Base-by-base conservation (phyloP, 2,329 filamentous ascomycete genomes). In the Clonostachys chloroleuca region DNA sequence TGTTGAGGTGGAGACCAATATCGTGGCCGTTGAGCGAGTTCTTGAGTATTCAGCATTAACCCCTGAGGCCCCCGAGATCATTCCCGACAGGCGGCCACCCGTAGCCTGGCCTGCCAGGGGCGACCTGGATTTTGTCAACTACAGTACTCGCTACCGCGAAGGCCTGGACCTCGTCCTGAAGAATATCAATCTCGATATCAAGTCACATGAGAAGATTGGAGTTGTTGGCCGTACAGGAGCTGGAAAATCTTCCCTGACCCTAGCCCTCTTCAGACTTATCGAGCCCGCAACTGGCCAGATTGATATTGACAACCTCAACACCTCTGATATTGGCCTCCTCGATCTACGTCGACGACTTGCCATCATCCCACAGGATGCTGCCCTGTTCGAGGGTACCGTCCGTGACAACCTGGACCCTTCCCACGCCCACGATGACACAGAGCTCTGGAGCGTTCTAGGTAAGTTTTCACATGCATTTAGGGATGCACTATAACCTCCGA, bases 1-100 rank as follows among this genome's bases (percentile, higher is more conserved):
- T 0, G 94, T 99, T 34, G 95, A 99, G 68, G 94, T 99, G n/a
- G 95, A 99, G 75, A 97, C 92, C n/a, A 99, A 99, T 68, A 99
- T 99, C 60, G 92, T 99, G 42, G 96, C 92, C 10, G 94, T 99
- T 36, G 94, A 99, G 77, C 87, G 94, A 61, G 92, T 99, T 43
- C 83, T 99, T 44, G 95, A 99, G 68, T 99, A 99, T 69, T 89
- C 92, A 49, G 80, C 81, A 44, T 78, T 99, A 52, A 92, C 92
- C 24, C 94, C 87, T 65, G 94, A 99, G 72, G 92, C 94, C 44
- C 90, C 92, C 8, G 94, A 99, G 65, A 89, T 97, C 54, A 87
- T 97, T 57, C 87, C 89, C 60, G 87, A 89, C 67, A 86, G 88
- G 63, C 80, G 92, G 43, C 92, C 94, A 39, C 84, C 90, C 10